These are phyloP conservation scores for Wickerhamiella sergipiensis DNA, from an alignment of 805 yeast species.

Conservation along the genomic window DNA sequence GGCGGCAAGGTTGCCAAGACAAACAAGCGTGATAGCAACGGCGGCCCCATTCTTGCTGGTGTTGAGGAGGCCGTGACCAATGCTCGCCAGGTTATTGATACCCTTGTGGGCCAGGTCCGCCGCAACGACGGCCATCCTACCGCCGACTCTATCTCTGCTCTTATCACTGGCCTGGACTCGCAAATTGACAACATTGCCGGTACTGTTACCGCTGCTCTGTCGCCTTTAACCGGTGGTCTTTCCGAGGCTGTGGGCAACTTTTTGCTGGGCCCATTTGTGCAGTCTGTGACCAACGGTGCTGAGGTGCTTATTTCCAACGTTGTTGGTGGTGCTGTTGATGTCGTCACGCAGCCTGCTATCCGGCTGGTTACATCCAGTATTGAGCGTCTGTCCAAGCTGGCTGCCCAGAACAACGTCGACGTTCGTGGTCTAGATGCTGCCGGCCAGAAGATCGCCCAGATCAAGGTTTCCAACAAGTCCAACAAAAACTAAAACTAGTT, in stretches of 20 bases:
- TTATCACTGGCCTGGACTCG: not conserved
- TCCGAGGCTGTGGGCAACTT: slow-evolving; percentile 12
- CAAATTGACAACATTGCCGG: slow-evolving; percentile 12
- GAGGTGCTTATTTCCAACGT: slow-evolving; percentile 19
- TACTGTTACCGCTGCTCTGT: slow-evolving; percentile 9
- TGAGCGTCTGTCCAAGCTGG: slow-evolving; percentile 9
- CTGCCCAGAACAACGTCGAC: slow-evolving; percentile 10
- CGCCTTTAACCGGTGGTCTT: slow-evolving; percentile 13
- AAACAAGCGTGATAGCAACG: not conserved
- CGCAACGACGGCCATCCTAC: slow-evolving; percentile 7
- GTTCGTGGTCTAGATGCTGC: not conserved
- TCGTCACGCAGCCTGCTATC: not conserved
- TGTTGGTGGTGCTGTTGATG: slow-evolving; percentile 16
- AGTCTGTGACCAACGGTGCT: slow-evolving; percentile 22
- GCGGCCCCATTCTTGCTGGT: slow-evolving; percentile 2
- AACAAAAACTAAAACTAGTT: not conserved
- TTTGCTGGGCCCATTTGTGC: slow-evolving; percentile 21
- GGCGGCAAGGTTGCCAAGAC: not conserved
- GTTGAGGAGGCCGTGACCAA: slow-evolving; percentile 13
- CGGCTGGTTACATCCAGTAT: slow-evolving; percentile 1
- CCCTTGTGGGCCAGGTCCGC: slow-evolving; percentile 8
- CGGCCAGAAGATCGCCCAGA: not conserved
- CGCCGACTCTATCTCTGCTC: slow-evolving; percentile 11
- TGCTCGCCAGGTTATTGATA: slow-evolving; percentile 13
- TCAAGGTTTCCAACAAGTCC: not conserved